Conservation (phyloP, 2,329 filamentous ascomycete species). For the Geoglossum cookeanum region DNA sequence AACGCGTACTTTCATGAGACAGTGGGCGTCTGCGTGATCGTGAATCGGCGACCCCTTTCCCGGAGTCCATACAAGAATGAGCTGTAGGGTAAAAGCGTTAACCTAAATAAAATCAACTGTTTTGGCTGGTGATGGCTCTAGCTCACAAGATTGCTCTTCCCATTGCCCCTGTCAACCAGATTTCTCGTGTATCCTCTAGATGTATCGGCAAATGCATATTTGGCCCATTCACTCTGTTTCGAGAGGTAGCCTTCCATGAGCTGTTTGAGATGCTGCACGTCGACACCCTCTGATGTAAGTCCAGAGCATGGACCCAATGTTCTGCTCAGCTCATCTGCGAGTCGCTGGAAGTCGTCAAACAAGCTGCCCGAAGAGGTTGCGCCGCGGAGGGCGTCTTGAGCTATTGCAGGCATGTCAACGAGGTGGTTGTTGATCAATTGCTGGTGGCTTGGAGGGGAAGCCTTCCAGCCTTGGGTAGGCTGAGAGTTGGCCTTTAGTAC, state of each 20-base stretch:
- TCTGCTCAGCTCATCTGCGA: constrained; percentile 54
- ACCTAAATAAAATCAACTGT: constrained; percentile 8
- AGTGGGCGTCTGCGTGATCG: constrained; percentile 40
- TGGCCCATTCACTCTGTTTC: constrained; percentile 48
- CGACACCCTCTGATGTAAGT: constrained; percentile 62
- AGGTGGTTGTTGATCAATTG: not conserved
- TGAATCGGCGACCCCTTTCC: constrained; percentile 72
- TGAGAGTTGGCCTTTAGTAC: not conserved
- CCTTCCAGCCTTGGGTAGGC: too few species aligned
- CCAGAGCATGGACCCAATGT: constrained; percentile 66
- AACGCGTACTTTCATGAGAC: not conserved
- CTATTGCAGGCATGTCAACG: constrained; percentile 1
- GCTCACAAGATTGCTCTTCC: constrained; percentile 53
- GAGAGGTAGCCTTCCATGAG: constrained; percentile 62
- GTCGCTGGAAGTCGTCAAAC: constrained; percentile 37
- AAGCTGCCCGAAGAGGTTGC: constrained; percentile 5
- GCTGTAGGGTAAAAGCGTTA: constrained; percentile 26
- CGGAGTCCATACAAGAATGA: constrained; percentile 78
- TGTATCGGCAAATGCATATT: constrained; percentile 54
- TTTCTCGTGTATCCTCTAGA: constrained; percentile 66
- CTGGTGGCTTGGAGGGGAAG: not conserved
- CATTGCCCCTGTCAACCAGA: constrained; percentile 77
- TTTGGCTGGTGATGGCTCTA: not conserved
- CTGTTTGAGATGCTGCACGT: constrained; percentile 48
- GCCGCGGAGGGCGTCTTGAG: constrained; percentile 7